phyloP scores from a whole-genome alignment of 208 protist genomes.

The Trypanosoma rangeli region DNA sequence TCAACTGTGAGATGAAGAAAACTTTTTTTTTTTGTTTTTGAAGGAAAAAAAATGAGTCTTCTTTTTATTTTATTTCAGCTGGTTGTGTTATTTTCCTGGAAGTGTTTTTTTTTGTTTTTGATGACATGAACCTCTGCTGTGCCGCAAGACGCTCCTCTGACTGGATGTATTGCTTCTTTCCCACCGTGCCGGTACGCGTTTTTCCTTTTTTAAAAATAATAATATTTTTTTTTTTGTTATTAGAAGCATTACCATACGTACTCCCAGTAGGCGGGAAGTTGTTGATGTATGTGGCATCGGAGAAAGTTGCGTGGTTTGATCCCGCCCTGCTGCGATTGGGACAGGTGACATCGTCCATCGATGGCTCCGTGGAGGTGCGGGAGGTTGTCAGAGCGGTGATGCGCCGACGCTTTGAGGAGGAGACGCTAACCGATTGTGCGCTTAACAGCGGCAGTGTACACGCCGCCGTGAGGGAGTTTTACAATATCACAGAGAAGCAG shows the following conservation, averaged over 20 bases:
- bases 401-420: constrained; percentile 9
- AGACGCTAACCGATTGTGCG: constrained; percentile 14
- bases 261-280: constrained; percentile 16
- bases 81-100: too few species aligned
- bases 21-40: too few species aligned
- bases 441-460: constrained; percentile 16
- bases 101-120: constrained; percentile 18
- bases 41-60: too few species aligned
- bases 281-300: constrained; percentile 38
- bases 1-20: too few species aligned
- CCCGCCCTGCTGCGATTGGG: constrained; percentile 30
- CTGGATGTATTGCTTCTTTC: background rate
- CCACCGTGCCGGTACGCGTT: background rate
- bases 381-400: background rate
- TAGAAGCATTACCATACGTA: too few species aligned
- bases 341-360: constrained; percentile 18
- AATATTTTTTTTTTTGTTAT: too few species aligned
- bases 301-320: constrained; percentile 48
- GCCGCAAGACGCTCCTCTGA: background rate
- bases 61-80: too few species aligned
- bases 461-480: constrained; percentile 5
- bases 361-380: constrained; percentile 14
- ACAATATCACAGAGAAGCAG: background rate
- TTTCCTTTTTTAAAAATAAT: constrained; percentile 14
- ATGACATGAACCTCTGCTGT: constrained; percentile 2